A percentile compares a stretch with the other conserved stretches of the same genome.
Conservation (phyloP, 1,284 basidiomycete genomes). For the Sporisorium sorghi region DNA sequence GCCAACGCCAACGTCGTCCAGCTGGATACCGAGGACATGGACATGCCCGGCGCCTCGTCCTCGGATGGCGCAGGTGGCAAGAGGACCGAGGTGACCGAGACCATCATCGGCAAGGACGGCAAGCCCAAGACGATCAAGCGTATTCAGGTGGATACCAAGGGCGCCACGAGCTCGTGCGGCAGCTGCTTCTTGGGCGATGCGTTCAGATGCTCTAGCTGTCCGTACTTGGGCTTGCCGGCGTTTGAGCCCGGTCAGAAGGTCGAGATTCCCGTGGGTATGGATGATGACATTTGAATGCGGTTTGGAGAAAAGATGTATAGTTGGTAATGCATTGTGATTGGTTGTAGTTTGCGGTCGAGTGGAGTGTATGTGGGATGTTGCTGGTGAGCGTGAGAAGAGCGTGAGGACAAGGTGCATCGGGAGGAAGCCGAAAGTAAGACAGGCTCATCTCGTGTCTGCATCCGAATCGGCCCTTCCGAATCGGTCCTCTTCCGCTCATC, state of each 20-base stretch:
- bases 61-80: slow-evolving; percentile 21
- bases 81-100: slow-evolving; percentile 59
- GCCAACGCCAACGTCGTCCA: slow-evolving; percentile 51
- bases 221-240: slow-evolving; percentile 93
- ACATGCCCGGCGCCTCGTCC: slow-evolving; percentile 48
- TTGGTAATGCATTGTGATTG: neutral
- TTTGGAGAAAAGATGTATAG: neutral
- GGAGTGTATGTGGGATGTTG: neutral
- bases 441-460: no score
- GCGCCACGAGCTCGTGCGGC: slow-evolving; percentile 89
- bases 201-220: slow-evolving; percentile 93
- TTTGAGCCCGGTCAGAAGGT: slow-evolving; percentile 99
- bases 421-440: neutral
- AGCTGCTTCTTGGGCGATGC: slow-evolving; percentile 98
- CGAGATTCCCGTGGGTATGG: slow-evolving; percentile 72
- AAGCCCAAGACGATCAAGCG: slow-evolving; percentile 64
- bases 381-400: neutral
- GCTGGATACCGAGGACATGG: slow-evolving; percentile 61
- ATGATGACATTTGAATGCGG: slow-evolving; percentile 58
- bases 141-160: slow-evolving; percentile 67
- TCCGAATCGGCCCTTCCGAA: neutral
- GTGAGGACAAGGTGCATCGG: neutral
- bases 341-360: neutral
- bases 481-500: neutral
- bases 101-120: slow-evolving; percentile 64